phyloP scores from a whole-genome alignment of 2,329 filamentous ascomycete genomes.

The Trichoderma sp. region DNA sequence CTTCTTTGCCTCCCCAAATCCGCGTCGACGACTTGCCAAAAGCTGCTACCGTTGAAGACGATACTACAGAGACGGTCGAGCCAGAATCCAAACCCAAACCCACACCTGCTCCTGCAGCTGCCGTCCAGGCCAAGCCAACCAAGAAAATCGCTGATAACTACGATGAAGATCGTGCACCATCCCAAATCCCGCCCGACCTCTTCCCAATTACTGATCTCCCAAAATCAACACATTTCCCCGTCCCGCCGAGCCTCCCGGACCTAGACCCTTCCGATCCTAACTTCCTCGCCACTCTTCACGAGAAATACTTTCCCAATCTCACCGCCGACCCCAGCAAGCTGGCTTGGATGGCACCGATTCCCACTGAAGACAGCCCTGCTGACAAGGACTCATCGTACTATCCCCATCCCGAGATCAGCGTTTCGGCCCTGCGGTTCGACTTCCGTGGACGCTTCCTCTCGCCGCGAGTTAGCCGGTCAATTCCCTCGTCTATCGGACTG shows the following conservation, averaged over 20 bases:
- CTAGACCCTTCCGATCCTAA: constrained; percentile 81
- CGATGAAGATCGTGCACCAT: constrained; percentile 47
- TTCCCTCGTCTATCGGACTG: constrained; percentile 77
- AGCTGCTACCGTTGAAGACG: constrained; percentile 28
- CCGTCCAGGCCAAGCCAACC: constrained; percentile 15
- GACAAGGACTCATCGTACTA: constrained; percentile 79
- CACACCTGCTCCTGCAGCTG: not conserved
- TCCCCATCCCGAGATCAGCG: constrained; percentile 70
- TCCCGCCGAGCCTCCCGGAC: constrained; percentile 58
- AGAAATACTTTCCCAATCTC: constrained; percentile 90
- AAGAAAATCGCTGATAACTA: constrained; percentile 39
- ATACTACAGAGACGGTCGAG: not conserved
- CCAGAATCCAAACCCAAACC: constrained; percentile 14
- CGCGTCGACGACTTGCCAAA: constrained; percentile 39
- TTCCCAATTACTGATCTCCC: constrained; percentile 45
- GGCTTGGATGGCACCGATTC: constrained; percentile 83
- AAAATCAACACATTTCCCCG: constrained; percentile 63
- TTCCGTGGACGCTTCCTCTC: constrained; percentile 81
- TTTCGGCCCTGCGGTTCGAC: constrained; percentile 83
- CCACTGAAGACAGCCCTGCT: constrained; percentile 63
- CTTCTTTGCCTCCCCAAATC: constrained; percentile 35
- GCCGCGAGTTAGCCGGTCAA: constrained; percentile 69
- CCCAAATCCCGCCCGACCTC: constrained; percentile 45
- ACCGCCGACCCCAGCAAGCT: constrained; percentile 82
- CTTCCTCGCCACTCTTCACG: constrained; percentile 81